Evolutionary conservation across 2,329 filamentous ascomycete genomes (phyloP), one percentile per base, ranked within the genome.

Genomic region (Sclerotinia borealis): DNA sequence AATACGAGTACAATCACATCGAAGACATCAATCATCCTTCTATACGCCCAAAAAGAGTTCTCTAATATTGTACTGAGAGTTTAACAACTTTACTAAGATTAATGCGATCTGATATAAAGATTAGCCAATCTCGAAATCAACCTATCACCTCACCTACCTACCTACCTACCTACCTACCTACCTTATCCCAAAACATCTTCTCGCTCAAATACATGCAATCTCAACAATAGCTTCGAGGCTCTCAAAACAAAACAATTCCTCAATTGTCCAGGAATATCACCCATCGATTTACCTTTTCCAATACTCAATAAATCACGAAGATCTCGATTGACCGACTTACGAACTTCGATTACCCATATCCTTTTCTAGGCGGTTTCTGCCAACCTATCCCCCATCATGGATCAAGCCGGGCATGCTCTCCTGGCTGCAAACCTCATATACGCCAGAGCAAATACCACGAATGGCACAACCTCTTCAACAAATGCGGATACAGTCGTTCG

Each of bases 351-450:
- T 31, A 45, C 50, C 37, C 13, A 31, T 47, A 55, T 52, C 41
- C 49, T 29, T 29, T 55, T 22, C 49, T 15, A 47, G 59, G 59
- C 59, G 48, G 59, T 60, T 55, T 52, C 64, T 63, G 61, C 67
- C 65, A 22, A 45, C 45, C 59, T 55, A 60, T 59, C 63, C 63
- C 66, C 69, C 67, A 67, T 62, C 63, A 79, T 79, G 77, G 76
- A 78, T 66, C 70, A 75, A 50, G 68, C 75, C 55, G 75, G 70
- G 37, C 71, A 73, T 59, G 72, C 73, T 34, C 74, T 79, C 67
- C 69, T 73, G 61, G 66, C 74, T 25, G 77, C 76, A 45, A 73
- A 79, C 67, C 66, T 77, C 54, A 63, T 80, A 13, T 81, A 81
- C 65, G 76, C 77, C 60, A 77, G 81, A 68, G 75, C 77, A 11